A percentile compares a stretch with the other conserved stretches of the same genome.
phyloP scores from a whole-genome alignment of 495 filamentous ascomycete species.

The Choiromyces venosus region DNA sequence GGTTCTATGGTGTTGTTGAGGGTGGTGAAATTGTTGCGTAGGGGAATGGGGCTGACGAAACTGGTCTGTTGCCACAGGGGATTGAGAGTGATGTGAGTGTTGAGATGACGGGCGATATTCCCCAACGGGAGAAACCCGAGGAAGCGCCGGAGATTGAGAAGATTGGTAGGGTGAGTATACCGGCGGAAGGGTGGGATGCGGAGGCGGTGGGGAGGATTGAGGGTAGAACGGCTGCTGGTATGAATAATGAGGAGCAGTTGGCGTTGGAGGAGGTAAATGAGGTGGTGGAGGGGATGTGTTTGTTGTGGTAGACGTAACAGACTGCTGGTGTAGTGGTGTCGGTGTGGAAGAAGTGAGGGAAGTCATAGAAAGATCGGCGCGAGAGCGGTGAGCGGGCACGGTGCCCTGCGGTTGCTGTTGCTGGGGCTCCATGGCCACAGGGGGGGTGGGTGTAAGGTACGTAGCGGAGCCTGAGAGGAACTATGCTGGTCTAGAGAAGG shows the following conservation, averaged over 20 bases:
- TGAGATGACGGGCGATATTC: constrained; percentile 22
- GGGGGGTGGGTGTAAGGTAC: constrained; percentile 14
- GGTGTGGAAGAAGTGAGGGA: constrained; percentile 25
- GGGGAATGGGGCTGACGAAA: constrained; percentile 29
- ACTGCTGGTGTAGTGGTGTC: constrained; percentile 9
- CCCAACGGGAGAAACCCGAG: constrained; percentile 25
- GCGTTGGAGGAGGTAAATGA: constrained; percentile 13
- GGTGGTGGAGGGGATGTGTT: constrained; percentile 12
- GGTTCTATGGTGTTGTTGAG: constrained; percentile 19
- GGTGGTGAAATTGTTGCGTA: constrained; percentile 20
- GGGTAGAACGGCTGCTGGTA: constrained; percentile 14
- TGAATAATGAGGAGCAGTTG: constrained; percentile 15
- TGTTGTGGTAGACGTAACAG: constrained; percentile 11
- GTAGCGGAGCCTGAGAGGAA: constrained; percentile 3
- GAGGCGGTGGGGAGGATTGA: constrained; percentile 16
- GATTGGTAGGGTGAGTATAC: constrained; percentile 26
- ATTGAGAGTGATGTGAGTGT: constrained; percentile 28
- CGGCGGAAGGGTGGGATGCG: constrained; percentile 14
- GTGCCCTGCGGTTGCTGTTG: constrained; percentile 23
- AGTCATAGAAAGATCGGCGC: constrained; percentile 35
- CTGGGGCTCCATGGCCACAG: constrained; percentile 29
- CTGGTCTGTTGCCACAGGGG: constrained; percentile 19
- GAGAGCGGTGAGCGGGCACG: constrained; percentile 32
- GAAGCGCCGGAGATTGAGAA: constrained; percentile 12
- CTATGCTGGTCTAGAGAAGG: constrained; percentile 5